These are phyloP conservation scores for Suhomyces guaymorum DNA, from an alignment of 1,139 yeast genomes.

Conservation along the genomic window DNA sequence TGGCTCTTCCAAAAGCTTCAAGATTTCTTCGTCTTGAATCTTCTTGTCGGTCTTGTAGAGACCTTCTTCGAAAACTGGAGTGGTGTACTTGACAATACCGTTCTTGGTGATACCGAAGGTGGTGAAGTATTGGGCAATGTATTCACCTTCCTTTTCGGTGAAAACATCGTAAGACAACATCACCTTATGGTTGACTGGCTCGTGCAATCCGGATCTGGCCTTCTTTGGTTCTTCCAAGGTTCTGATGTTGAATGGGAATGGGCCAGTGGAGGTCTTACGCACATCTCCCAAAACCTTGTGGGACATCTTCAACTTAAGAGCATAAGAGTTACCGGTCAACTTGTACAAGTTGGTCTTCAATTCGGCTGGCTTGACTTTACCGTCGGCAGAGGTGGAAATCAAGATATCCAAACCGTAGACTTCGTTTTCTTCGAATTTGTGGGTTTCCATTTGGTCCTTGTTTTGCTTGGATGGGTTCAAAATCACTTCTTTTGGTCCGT, in stretches of 20 bases:
- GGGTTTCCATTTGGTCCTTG: conserved; percentile 61
- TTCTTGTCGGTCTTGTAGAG: conserved; percentile 59
- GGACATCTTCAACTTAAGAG: conserved; percentile 72
- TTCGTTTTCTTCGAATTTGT: conserved; percentile 72
- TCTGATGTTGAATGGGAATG: conserved; percentile 72
- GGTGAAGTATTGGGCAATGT: conserved; percentile 72
- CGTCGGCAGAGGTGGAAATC: conserved; percentile 65
- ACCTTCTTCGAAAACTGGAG: conserved; percentile 53
- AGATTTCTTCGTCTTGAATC: conserved; percentile 54
- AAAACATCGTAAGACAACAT: conserved; percentile 70
- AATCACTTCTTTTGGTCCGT: conserved; percentile 77
- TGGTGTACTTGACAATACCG: conserved; percentile 68
- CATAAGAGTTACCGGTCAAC: conserved; percentile 67
- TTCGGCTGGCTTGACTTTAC: conserved; percentile 64
- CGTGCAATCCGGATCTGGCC: conserved; percentile 75
- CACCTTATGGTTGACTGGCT: conserved; percentile 69
- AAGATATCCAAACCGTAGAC: conserved; percentile 78
- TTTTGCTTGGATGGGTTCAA: conserved; percentile 73
- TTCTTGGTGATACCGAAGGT: conserved; percentile 76
- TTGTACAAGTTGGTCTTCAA: conserved; percentile 72
- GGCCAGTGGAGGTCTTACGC: conserved; percentile 57
- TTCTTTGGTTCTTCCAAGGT: conserved; percentile 68
- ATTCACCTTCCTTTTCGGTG: conserved; percentile 68
- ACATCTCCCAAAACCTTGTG: conserved; percentile 68
- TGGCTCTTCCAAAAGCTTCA: conserved; percentile 55